Evolutionary conservation across 78 protist genomes (phyloP).

Genomic region (Isochrysis galbana): DNA sequence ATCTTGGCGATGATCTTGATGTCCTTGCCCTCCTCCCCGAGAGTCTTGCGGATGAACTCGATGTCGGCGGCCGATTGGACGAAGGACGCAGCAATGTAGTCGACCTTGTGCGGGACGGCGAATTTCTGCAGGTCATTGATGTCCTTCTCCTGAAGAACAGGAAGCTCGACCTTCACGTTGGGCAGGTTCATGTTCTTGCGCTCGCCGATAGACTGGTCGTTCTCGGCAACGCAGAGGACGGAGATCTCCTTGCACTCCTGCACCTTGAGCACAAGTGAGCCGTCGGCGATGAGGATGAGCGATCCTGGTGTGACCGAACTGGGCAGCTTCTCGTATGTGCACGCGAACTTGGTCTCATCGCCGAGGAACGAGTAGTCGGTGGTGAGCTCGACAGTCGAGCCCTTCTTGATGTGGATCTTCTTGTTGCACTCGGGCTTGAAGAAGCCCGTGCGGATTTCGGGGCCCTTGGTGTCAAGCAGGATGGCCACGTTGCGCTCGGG

Average conservation of each 20-base stretch:
- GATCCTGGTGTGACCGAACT: background rate
- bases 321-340: background rate
- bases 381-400: background rate
- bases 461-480: constrained; percentile 71
- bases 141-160: constrained; percentile 81
- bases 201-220: constrained; percentile 42
- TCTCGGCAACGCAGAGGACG: background rate
- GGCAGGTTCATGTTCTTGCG: constrained; percentile 82
- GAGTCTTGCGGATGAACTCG: background rate
- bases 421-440: background rate
- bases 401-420: background rate
- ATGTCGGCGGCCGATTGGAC: constrained; percentile 13
- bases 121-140: constrained; percentile 53
- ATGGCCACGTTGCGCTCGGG: constrained; percentile 36
- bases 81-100: constrained; percentile 66
- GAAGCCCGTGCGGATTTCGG: constrained; percentile 71
- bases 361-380: background rate
- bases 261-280: constrained; percentile 23
- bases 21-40: constrained; percentile 40
- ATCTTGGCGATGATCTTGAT: constrained; percentile 79
- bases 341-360: background rate
- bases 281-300: constrained; percentile 69
- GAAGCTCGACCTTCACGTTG: constrained; percentile 44
- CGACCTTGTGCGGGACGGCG: constrained; percentile 59
- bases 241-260: background rate